Conservation (phyloP, 805 yeast genomes). For the Candida awuae region DNA sequence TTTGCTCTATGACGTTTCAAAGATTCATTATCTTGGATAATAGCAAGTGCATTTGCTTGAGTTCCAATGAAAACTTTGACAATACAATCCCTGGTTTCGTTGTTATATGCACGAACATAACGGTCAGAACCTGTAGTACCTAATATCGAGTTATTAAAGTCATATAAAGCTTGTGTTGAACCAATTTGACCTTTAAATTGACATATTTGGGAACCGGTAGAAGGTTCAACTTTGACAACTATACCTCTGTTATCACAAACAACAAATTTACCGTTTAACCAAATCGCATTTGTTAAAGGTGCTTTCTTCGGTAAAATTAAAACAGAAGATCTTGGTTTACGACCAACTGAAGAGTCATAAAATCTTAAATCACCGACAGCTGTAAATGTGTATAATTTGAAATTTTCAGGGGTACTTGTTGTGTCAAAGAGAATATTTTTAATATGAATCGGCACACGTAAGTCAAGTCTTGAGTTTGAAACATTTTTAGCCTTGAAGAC, state of each 20-base stretch:
- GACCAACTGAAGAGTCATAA: constrained; percentile 62
- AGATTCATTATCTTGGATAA: constrained; percentile 41
- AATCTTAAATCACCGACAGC: constrained; percentile 66
- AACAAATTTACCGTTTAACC: constrained; percentile 40
- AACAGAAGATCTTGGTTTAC: constrained; percentile 55
- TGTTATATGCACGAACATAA: constrained; percentile 70
- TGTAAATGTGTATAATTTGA: constrained; percentile 58
- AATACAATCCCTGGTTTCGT: constrained; percentile 46
- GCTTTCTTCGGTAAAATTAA: constrained; percentile 23
- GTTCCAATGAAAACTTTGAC: constrained; percentile 74
- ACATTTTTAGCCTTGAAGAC: constrained; percentile 76
- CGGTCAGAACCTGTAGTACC: constrained; percentile 84
- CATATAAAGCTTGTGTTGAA: constrained; percentile 42
- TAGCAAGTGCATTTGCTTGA: constrained; percentile 47
- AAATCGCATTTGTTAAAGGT: constrained; percentile 15
- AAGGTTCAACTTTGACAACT: constrained; percentile 47
- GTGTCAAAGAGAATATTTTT: constrained; percentile 43
- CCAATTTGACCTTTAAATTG: constrained; percentile 75
- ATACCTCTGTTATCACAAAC: constrained; percentile 65
- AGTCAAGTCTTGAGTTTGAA: constrained; percentile 66
- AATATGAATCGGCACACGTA: constrained; percentile 80
- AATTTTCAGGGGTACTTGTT: constrained; percentile 31
- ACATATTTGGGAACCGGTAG: constrained; percentile 49
- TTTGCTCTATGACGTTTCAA: constrained; percentile 14
- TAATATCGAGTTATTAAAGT: constrained; percentile 34